A percentile compares a stretch with the other conserved stretches of the same genome.
Evolutionary conservation across 768 basidiomycete species (phyloP).

Genomic region (Leccinum ochraceum): DNA sequence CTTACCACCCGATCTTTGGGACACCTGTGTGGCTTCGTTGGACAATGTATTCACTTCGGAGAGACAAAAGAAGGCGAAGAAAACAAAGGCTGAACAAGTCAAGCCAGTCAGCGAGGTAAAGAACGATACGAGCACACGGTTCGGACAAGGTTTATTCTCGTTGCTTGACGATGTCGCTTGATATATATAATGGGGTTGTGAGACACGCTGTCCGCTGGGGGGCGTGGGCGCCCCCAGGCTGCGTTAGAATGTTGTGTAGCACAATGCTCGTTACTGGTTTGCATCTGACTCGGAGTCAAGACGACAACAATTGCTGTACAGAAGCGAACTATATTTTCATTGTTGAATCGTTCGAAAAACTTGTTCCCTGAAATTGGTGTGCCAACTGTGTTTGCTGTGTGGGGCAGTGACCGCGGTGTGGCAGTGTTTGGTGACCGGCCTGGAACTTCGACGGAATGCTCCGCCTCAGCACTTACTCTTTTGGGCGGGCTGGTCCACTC

Average conservation of each 20-base stretch:
- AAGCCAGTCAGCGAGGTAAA: conserved; percentile 23
- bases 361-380: no score
- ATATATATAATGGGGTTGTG: conserved; percentile 5
- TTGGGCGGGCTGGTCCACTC: no score
- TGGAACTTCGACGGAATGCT: no score
- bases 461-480: no score
- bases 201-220: neutral
- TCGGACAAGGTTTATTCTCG: conserved; percentile 36
- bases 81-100: conserved; percentile 24
- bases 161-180: conserved; percentile 43
- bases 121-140: conserved; percentile 15
- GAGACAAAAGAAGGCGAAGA: conserved; percentile 45
- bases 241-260: neutral
- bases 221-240: neutral
- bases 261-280: no score
- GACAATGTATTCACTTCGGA: conserved; percentile 51
- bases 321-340: no score
- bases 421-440: no score
- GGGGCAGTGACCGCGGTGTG: no score
- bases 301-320: no score
- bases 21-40: conserved; percentile 48
- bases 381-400: no score
- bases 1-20: conserved; percentile 43
- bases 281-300: no score
- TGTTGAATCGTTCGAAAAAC: no score